Evolutionary conservation across 345 rosid genomes (phyloP), one percentile per base, ranked within the genome.

Genomic region (Citrus inodora): DNA sequence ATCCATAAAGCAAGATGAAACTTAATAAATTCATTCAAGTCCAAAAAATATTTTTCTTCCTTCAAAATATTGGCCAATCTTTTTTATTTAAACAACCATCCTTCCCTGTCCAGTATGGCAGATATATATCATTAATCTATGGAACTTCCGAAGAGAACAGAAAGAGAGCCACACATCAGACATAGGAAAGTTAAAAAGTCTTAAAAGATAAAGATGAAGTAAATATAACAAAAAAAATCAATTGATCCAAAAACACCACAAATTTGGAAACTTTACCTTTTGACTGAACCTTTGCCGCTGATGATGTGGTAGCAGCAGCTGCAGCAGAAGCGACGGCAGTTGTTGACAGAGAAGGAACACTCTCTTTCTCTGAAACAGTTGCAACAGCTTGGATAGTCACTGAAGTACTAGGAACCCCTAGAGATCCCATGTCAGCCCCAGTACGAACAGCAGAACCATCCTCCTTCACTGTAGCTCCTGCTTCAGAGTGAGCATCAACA

Each of bases 231-330:
- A 14, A 59, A 59, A 4, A 13, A 40, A 51, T 58, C 48, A 19
- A 51, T 13, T 14, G 7, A 68, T 9, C 11, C 42, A 68, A n/a
- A 66, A 13, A 73, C 46, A 3, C 30, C 27, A 40, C 10, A 22
- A 67, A 63, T 14, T 37, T 38, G 66, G 60, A 78, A 76, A 59
- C 37, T 69, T 63, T 83, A 96, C 99, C 99, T 91, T 92, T 96
- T 11, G 97, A 75, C 80, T 90, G 94, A 80, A 73, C 85, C 79
- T 89, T 95, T 25, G 87, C 75, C 76, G 80, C 78, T 37, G 84
- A 70, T 65, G 88, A 76, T 62, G 90, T 61, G 55, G 79, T 80
- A 30, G 88, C 71, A 67, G 76, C 72, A 64, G 86, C 81, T 46
- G 85, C 86, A 65, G 84, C 73, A 21, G 80, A 75, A 63, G 85